Evolutionary conservation across 2,329 filamentous ascomycete species (phyloP).

Genomic region (Aureobasidium lini): DNA sequence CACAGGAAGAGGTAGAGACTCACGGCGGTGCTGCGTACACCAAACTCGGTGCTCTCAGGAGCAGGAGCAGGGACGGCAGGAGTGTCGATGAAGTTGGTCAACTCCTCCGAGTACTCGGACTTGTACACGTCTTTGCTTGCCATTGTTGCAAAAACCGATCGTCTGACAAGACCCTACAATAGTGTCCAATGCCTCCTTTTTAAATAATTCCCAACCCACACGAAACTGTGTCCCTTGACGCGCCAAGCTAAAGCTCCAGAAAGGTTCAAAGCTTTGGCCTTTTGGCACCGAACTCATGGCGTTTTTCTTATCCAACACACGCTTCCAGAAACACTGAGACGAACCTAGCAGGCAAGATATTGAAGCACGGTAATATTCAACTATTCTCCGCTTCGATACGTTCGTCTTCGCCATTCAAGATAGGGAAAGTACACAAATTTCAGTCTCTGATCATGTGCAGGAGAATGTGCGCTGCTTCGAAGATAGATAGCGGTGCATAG

Average conservation of each 20-base stretch:
- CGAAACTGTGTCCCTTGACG: conserved; percentile 11
- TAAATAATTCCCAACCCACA: conserved; percentile 4
- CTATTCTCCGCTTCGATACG: too few relatives aligned
- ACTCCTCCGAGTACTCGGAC: conserved; percentile 37
- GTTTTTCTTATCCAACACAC: background rate
- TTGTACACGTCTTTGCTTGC: conserved; percentile 8
- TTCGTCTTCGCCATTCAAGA: too few relatives aligned
- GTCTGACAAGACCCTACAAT: background rate
- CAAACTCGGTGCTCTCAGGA: conserved; percentile 48
- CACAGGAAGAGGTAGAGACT: conserved; percentile 23
- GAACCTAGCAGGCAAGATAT: too few relatives aligned
- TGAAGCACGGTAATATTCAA: too few relatives aligned
- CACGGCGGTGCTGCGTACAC: conserved; percentile 56
- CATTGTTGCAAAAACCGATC: conserved; percentile 1
- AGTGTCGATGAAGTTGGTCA: conserved; percentile 61
- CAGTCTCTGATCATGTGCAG: too few relatives aligned
- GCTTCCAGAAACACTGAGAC: too few relatives aligned
- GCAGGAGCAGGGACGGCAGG: conserved; percentile 48
- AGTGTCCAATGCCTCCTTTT: background rate
- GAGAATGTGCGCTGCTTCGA: too few relatives aligned
- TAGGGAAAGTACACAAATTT: too few relatives aligned
- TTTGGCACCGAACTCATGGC: background rate
- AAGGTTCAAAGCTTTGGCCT: conserved; percentile 1
- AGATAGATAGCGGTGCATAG: too few relatives aligned
- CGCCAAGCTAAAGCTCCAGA: conserved; percentile 2